Evolutionary conservation across 495 filamentous ascomycete genomes (phyloP).

Genomic region (Aspergillus sclerotioniger): DNA sequence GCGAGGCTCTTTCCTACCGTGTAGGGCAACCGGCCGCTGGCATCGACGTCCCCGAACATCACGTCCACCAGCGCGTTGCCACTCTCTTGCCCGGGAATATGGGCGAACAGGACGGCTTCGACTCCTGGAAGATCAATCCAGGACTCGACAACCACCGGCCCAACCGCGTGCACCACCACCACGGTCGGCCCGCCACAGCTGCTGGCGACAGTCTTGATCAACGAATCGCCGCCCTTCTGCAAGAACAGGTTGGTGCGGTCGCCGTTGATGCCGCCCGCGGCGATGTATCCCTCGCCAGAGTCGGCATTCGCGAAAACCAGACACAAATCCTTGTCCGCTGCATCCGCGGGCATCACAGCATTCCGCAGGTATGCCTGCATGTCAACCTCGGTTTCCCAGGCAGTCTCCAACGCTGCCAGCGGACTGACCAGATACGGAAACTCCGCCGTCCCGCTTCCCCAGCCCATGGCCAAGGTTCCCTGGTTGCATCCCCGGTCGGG

Average conservation of each 20-base stretch:
- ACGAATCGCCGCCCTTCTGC: constrained; percentile 73
- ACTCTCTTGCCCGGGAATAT: constrained; percentile 87
- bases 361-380: constrained; percentile 63
- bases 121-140: constrained; percentile 81
- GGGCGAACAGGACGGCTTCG: constrained; percentile 79
- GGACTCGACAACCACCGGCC: constrained; percentile 77
- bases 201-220: constrained; percentile 68
- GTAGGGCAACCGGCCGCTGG: constrained; percentile 84
- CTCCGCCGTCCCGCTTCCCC: constrained; percentile 87
- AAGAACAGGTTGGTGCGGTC: constrained; percentile 80
- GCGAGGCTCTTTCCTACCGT: constrained; percentile 78
- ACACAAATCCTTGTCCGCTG: constrained; percentile 60
- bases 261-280: constrained; percentile 61
- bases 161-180: constrained; percentile 88
- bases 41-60: constrained; percentile 80
- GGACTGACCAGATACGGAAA: constrained; percentile 81
- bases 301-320: constrained; percentile 63
- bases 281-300: constrained; percentile 64
- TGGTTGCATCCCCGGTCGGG: constrained; percentile 75
- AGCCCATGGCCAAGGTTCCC: constrained; percentile 81
- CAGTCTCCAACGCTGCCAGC: constrained; percentile 58
- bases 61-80: constrained; percentile 83
- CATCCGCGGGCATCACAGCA: constrained; percentile 35
- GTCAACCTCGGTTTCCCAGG: constrained; percentile 60
- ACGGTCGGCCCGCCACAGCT: constrained; percentile 74